phyloP scores from a whole-genome alignment of 2,329 filamentous ascomycete genomes.

The Xylaria sp. region DNA sequence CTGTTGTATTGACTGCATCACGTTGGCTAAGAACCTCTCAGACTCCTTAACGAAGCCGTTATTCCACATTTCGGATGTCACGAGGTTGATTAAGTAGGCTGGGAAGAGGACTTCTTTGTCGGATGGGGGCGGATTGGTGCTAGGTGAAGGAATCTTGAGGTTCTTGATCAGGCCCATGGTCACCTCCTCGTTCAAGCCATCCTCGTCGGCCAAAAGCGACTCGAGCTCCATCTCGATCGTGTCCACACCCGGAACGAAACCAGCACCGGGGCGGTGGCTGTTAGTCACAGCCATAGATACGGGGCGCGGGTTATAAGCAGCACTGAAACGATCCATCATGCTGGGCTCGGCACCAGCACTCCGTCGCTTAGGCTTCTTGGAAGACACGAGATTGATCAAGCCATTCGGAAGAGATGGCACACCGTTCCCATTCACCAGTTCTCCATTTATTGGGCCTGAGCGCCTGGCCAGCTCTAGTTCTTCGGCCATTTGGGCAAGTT shows the following conservation, averaged over 20 bases:
- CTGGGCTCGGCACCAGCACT: constrained; percentile 89
- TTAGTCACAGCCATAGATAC: constrained; percentile 91
- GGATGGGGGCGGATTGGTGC: constrained; percentile 85
- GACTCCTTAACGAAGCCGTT: constrained; percentile 99
- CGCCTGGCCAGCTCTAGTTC: constrained; percentile 89
- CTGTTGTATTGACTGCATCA: constrained; percentile 99
- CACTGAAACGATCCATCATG: constrained; percentile 89
- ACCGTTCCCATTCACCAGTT: constrained; percentile 71
- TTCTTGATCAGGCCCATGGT: constrained; percentile 96
- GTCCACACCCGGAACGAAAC: constrained; percentile 83
- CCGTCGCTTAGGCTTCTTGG: constrained; percentile 95
- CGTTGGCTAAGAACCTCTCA: constrained; percentile 96
- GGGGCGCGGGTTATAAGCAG: constrained; percentile 90
- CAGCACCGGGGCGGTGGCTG: constrained; percentile 76
- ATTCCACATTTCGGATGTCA: constrained; percentile 99
- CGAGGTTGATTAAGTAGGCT: constrained; percentile 97
- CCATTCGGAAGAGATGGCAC: constrained; percentile 71
- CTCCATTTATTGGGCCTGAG: constrained; percentile 76
- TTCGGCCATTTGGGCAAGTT: constrained; percentile 89
- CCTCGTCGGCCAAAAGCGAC: constrained; percentile 91
- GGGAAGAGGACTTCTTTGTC: constrained; percentile 99
- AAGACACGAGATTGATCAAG: constrained; percentile 95
- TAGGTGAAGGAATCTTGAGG: constrained; percentile 92
- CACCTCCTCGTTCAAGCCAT: constrained; percentile 95
- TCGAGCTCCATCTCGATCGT: constrained; percentile 96